These are phyloP conservation scores for Aquilaria malaccensis DNA, from an alignment of 345 rosid genomes.

Conservation along the genomic window DNA sequence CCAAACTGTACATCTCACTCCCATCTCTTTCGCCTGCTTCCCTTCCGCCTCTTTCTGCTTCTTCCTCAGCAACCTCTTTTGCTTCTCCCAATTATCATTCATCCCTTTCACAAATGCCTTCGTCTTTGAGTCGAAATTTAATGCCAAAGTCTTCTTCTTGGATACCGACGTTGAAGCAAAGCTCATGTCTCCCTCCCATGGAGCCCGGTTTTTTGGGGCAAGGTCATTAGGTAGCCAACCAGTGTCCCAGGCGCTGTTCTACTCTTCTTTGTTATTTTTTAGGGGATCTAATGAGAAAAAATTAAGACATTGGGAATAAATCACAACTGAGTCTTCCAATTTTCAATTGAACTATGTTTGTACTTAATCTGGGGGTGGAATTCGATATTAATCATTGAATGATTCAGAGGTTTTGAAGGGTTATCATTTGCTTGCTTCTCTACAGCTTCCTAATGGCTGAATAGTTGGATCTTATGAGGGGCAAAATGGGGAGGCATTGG, in stretches of 20 bases:
- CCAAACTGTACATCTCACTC: slow-evolving; percentile 61
- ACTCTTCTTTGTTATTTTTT: slow-evolving; percentile 47
- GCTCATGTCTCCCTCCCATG: slow-evolving; percentile 77
- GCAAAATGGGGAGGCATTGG: too few species aligned
- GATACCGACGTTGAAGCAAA: slow-evolving; percentile 28
- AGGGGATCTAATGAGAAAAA: slow-evolving; percentile 27
- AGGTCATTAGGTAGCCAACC: slow-evolving; percentile 87
- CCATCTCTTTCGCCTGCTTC: slow-evolving; percentile 15
- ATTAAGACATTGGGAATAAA: slow-evolving; percentile 9
- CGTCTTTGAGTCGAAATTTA: slow-evolving; percentile 56
- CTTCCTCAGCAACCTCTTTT: slow-evolving; percentile 36
- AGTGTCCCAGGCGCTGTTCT: slow-evolving; percentile 93
- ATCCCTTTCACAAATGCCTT: slow-evolving; percentile 91
- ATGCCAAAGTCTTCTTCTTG: slow-evolving; percentile 6
- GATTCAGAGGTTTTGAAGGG: too few species aligned
- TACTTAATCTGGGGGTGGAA: slow-evolving; percentile 15
- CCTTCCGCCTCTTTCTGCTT: slow-evolving; percentile 13
- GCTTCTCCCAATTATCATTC: slow-evolving; percentile 83
- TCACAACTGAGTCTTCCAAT: slow-evolving; percentile 10
- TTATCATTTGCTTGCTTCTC: too few species aligned
- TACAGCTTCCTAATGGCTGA: too few species aligned
- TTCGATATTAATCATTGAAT: not conserved
- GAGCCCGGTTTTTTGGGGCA: slow-evolving; percentile 42
- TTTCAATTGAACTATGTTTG: not conserved
- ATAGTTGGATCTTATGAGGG: too few species aligned